Conservation (phyloP, 371 early-diverging fungal species). For the Syncephalastrum sp. region DNA sequence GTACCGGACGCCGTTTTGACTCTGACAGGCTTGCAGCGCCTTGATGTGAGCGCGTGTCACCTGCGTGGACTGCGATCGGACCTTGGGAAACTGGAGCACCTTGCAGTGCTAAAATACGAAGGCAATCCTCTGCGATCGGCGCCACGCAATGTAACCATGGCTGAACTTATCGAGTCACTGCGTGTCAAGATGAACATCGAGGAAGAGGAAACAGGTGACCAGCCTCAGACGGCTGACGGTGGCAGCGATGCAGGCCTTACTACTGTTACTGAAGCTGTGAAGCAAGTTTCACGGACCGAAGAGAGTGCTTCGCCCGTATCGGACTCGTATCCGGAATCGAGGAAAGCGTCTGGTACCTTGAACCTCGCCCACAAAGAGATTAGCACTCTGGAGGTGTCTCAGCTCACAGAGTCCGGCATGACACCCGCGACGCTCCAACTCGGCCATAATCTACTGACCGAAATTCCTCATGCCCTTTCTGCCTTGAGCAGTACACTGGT, state of each 20-base stretch:
- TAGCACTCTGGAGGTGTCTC: not conserved
- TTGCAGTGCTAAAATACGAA: conserved; percentile 54
- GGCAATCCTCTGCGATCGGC: conserved; percentile 58
- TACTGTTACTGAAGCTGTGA: conserved; percentile 5
- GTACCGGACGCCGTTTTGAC: conserved; percentile 53
- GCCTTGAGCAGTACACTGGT: conserved; percentile 38
- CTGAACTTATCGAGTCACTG: conserved; percentile 50
- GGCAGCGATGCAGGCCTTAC: not conserved
- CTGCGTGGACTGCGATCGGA: conserved; percentile 52
- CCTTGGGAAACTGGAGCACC: conserved; percentile 48
- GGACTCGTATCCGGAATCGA: not conserved
- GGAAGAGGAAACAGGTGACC: conserved; percentile 4
- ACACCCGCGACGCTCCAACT: conserved; percentile 15
- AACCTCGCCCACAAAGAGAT: conserved; percentile 9
- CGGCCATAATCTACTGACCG: conserved; percentile 45
- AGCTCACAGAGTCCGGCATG: not conserved
- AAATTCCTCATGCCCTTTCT: conserved; percentile 35
- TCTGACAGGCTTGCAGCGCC: conserved; percentile 39
- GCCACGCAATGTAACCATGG: conserved; percentile 44
- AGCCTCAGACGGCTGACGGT: not conserved
- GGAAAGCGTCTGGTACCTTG: conserved; percentile 8
- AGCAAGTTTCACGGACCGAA: not conserved
- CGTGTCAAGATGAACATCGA: conserved; percentile 19
- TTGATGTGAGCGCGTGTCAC: conserved; percentile 67
- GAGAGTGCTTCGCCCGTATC: not conserved